These are phyloP conservation scores for Gremmenia infestans DNA, from an alignment of 2,329 filamentous ascomycete genomes.

Conservation along the genomic window DNA sequence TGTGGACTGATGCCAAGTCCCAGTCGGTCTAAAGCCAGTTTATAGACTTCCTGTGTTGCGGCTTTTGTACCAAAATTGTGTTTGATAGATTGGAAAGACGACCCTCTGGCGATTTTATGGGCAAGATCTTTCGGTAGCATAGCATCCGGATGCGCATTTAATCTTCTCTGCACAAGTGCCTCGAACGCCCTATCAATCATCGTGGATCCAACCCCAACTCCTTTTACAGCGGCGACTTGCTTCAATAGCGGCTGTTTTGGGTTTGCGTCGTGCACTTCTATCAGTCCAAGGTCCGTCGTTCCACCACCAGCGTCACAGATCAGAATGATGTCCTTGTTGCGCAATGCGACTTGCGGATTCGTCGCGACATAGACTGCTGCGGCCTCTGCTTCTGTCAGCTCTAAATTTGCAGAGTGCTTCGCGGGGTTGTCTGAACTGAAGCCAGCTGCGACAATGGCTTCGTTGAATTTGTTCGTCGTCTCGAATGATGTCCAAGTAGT, in stretches of 20 bases:
- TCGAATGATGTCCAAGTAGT: conserved; percentile 50
- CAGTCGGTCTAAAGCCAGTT: conserved; percentile 40
- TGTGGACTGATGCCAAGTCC: conserved; percentile 28
- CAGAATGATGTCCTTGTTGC: conserved; percentile 37
- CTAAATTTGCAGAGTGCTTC: conserved; percentile 37
- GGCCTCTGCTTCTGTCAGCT: conserved; percentile 45
- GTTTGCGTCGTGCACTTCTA: conserved; percentile 35
- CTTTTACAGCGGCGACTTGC: conserved; percentile 37
- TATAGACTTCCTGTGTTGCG: conserved; percentile 38
- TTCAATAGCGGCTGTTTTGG: conserved; percentile 27
- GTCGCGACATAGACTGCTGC: conserved; percentile 44
- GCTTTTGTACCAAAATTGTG: conserved; percentile 42
- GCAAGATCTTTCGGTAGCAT: conserved; percentile 36
- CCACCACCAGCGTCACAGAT: conserved; percentile 43
- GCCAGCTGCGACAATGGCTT: conserved; percentile 42
- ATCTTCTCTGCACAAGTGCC: conserved; percentile 35
- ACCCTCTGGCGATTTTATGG: conserved; percentile 34
- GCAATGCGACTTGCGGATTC: conserved; percentile 36
- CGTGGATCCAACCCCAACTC: conserved; percentile 42
- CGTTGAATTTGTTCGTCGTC: conserved; percentile 47
- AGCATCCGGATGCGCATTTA: conserved; percentile 31
- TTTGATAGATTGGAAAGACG: conserved; percentile 37
- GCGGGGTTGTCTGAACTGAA: conserved; percentile 39
- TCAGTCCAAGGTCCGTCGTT: conserved; percentile 42
- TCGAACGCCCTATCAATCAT: conserved; percentile 42